Conservation (phyloP, 1,139 yeast species). For the Suhomyces atakaporum region DNA sequence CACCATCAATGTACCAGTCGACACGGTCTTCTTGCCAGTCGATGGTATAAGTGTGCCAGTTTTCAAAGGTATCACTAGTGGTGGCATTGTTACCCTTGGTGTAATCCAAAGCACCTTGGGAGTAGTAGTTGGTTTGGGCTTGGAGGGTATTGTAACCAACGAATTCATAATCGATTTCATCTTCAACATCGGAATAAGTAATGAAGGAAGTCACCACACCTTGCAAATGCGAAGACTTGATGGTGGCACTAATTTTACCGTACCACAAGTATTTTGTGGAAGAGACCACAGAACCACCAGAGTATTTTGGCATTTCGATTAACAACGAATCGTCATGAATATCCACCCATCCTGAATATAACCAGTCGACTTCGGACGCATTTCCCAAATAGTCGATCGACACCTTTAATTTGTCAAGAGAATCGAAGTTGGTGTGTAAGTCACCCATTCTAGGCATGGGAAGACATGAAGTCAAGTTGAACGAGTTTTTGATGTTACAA, state of each 20-base stretch:
- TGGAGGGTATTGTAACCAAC: conserved; percentile 69
- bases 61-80: conserved; percentile 55
- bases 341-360: conserved; percentile 68
- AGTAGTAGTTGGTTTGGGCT: conserved; percentile 78
- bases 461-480: conserved; percentile 63
- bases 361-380: conserved; percentile 67
- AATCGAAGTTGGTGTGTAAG: conserved; percentile 39
- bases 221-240: conserved; percentile 70
- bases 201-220: conserved; percentile 92
- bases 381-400: conserved; percentile 66
- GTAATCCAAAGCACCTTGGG: conserved; percentile 71
- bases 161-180: conserved; percentile 87
- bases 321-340: conserved; percentile 54
- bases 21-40: conserved; percentile 82
- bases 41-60: conserved; percentile 74
- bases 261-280: conserved; percentile 84
- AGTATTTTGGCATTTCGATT: conserved; percentile 75
- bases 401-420: conserved; percentile 31
- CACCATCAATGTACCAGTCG: conserved; percentile 76
- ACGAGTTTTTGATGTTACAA: conserved; percentile 72
- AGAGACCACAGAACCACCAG: conserved; percentile 82
- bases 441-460: conserved; percentile 54
- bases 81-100: conserved; percentile 54
- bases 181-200: conserved; percentile 80
- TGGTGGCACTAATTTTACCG: conserved; percentile 70